Base-by-base conservation (phyloP, 2,329 filamentous ascomycete species). In the Arachnopeziza araneosa region DNA sequence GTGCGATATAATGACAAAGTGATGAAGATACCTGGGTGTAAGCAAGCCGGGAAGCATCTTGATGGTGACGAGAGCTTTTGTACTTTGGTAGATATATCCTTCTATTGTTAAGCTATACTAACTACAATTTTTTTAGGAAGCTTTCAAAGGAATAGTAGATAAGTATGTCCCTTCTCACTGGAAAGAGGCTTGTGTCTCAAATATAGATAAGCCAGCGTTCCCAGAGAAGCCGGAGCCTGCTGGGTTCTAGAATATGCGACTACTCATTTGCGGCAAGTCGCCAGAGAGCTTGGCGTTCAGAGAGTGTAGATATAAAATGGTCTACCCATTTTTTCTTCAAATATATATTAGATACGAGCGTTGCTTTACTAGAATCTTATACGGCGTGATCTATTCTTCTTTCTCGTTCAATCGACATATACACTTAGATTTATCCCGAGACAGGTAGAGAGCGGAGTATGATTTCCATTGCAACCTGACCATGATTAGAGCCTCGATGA, bases 71-170 rank as follows among this genome's bases (percentile, higher is more conserved):
- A 92, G 67, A 90, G 85, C 24, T 93, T 98, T 70, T 99, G 95
- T 76, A 98, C 93, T 0, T 75, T 99, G 69, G 87, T 90, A 78
- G 74, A 84, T 75, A 54, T 17, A 30, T 23, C 19, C 26, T 57
- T 17, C 9, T 4, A 55, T 19, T 24, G 24, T 32, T 61, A 52
- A 26, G 14, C 48, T 59, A 30, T 57, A 21, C 49, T 44, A 26
- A 51, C 14, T 36, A 22, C 10, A 36, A 4, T 5, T 44, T 55
- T 44, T 55, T 57, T 62, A 90, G 86, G 85, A 89, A 59, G 91
- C 93, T 0, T 99, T 99, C 80, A 98, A 98, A 75, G 79, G 84
- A 56, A 90, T 97, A 58, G 91, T 95, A 1, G 93, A 98, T 75
- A 91, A 91, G 69, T 96, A 90, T 71, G 95, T 91, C 1, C 95